Evolutionary conservation across 2,329 filamentous ascomycete species (phyloP), one percentile per base, ranked within the genome.

Genomic region (Arthrobotrys pseudoclavata): DNA sequence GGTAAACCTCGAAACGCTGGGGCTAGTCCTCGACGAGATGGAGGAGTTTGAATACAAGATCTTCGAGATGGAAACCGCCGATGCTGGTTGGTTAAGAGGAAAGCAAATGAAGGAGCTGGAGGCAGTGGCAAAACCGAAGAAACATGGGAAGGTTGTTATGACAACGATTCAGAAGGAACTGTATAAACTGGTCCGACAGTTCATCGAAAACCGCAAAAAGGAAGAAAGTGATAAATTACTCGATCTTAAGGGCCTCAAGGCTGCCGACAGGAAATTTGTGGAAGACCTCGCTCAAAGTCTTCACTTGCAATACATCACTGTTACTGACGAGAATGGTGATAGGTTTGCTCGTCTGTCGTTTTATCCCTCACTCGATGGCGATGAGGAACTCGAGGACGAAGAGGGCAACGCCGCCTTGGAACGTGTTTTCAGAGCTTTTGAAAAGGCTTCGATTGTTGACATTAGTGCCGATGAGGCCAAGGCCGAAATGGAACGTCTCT

Each of bases 211-310:
- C 31, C 67, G 69, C 20, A 75, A 64, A 24, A 72, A 67, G 29
- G 91, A 91, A 81, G 89, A 92, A 42, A 86, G 88, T 4, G 83
- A 86, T 22, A 85, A 87, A 71, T 87, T 91, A 7, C 86, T 97
- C 63, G 91, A 97, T 82, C 88, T 99, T 6, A 83, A 87, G 1
- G 87, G 88, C 29, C 86, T 97, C 76, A 90, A 92, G 69, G 94
- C 95, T 67, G 90, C 90, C 37, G 95, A 99, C 84, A 91, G 96
- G 77, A 95, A 94, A 83, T 99, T 99, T 82, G 91, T 97, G 4
- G 92, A 98, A 83, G 92, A 96, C 79, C 86, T 97, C 79, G 93
- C 95, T 1, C 88, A 89, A 68, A 89, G 88, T 80, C 85, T 93
- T 48, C 89, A 88, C 78, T 82, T 93, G 57, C 86, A 89, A 75